Evolutionary conservation across 2,329 filamentous ascomycete species (phyloP).

Genomic region (Helicocarpus griseus): DNA sequence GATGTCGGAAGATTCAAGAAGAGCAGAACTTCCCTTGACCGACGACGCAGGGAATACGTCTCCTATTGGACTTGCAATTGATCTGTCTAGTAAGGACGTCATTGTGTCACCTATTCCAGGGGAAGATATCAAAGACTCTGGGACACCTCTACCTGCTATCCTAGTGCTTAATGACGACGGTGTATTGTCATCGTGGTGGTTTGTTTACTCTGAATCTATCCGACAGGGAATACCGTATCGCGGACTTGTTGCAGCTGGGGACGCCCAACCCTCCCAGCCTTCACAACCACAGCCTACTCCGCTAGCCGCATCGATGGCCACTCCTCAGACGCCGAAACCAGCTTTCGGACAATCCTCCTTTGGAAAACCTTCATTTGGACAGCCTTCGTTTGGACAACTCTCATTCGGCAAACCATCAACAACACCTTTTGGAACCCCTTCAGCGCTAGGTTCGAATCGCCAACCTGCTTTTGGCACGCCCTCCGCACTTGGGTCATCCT

Average conservation of each 20-base stretch:
- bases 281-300: slow-evolving; percentile 14
- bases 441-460: slow-evolving; percentile 6
- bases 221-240: slow-evolving; percentile 63
- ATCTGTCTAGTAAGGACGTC: slow-evolving; percentile 73
- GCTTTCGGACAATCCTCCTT: slow-evolving; percentile 14
- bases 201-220: slow-evolving; percentile 82
- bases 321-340: slow-evolving; percentile 12
- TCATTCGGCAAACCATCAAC: slow-evolving; percentile 1
- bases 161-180: slow-evolving; percentile 86
- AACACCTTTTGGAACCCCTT: slow-evolving; percentile 14
- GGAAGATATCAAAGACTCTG: slow-evolving; percentile 70
- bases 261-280: slow-evolving; percentile 23
- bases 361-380: slow-evolving; percentile 19
- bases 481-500: slow-evolving; percentile 11
- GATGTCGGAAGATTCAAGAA: slow-evolving; percentile 61
- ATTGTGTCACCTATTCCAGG: slow-evolving; percentile 67
- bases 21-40: slow-evolving; percentile 65
- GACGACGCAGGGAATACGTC: slow-evolving; percentile 59
- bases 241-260: slow-evolving; percentile 45
- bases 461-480: slow-evolving; percentile 15
- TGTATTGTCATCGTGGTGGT: slow-evolving; percentile 76
- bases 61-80: slow-evolving; percentile 68
- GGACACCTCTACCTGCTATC: slow-evolving; percentile 70
- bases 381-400: slow-evolving; percentile 4
- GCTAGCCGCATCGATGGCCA: slow-evolving; percentile 8